Evolutionary conservation across 2,329 filamentous ascomycete genomes (phyloP).

Genomic region (Acarospora socialis): DNA sequence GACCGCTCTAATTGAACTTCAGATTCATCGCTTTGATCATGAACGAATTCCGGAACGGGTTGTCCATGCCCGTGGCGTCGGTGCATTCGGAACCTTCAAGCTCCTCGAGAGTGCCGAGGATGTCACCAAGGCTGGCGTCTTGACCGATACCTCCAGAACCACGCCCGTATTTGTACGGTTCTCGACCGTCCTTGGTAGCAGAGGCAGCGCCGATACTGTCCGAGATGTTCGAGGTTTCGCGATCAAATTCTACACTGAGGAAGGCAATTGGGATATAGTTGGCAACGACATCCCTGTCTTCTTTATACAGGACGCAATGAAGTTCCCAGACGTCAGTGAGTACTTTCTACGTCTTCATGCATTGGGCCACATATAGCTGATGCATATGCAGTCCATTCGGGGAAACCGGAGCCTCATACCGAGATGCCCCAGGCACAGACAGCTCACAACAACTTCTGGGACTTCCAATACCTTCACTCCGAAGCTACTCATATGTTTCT

Average conservation of each 20-base stretch:
- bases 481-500: conserved; percentile 68
- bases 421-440: conserved; percentile 58
- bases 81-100: conserved; percentile 53
- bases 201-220: conserved; percentile 66
- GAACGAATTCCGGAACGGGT: conserved; percentile 56
- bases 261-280: conserved; percentile 64
- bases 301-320: conserved; percentile 62
- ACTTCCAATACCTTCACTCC: conserved; percentile 52
- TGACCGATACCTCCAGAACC: conserved; percentile 53
- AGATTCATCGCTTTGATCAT: conserved; percentile 56
- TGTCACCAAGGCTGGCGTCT: conserved; percentile 47
- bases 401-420: conserved; percentile 56
- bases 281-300: conserved; percentile 65
- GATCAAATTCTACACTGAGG: conserved; percentile 61
- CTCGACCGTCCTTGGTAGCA: conserved; percentile 61
- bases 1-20: not conserved
- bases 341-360: too few relatives aligned
- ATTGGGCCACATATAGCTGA: too few relatives aligned
- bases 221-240: conserved; percentile 74
- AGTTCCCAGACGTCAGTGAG: conserved; percentile 59
- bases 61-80: conserved; percentile 51
- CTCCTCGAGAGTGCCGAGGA: conserved; percentile 49
- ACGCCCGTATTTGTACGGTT: conserved; percentile 61
- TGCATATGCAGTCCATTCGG: too few relatives aligned
- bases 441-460: conserved; percentile 66